Percentiles rank a stretch among this genome's conserved stretches.
Conservation (phyloP, 192 early-diverging fungal species). For the Chytriomyces confervae region DNA sequence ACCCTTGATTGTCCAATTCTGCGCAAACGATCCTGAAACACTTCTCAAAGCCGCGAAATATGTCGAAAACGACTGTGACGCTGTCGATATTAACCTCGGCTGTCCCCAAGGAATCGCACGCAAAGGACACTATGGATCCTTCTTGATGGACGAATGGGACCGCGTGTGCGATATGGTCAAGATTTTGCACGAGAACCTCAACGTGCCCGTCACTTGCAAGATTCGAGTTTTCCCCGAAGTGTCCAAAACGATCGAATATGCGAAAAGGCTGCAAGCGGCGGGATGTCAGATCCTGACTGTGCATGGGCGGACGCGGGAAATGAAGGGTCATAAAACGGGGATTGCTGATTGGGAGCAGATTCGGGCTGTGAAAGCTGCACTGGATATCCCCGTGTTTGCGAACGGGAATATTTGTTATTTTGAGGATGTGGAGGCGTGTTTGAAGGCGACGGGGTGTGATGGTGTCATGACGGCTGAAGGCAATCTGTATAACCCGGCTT, state of each 20-base stretch:
- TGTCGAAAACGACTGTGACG: conserved; percentile 85
- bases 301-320: conserved; percentile 93
- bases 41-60: conserved; percentile 83
- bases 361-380: conserved; percentile 74
- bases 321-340: conserved; percentile 96
- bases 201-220: conserved; percentile 94
- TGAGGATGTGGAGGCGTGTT: conserved; percentile 84
- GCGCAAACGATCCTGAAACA: conserved; percentile 90
- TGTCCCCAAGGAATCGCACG: conserved; percentile 96
- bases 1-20: conserved; percentile 92
- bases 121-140: conserved; percentile 91
- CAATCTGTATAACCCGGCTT: conserved; percentile 78
- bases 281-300: conserved; percentile 92
- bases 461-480: conserved; percentile 91
- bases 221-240: conserved; percentile 90
- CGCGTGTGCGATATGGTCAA: conserved; percentile 70
- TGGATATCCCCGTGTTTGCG: conserved; percentile 90
- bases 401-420: conserved; percentile 97
- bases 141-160: conserved; percentile 88
- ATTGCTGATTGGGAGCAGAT: conserved; percentile 97
- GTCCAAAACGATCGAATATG: conserved; percentile 90
- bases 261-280: conserved; percentile 92
- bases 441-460: conserved; percentile 84
- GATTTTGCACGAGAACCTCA: conserved; percentile 78
- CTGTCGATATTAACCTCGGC: conserved; percentile 94